Evolutionary conservation across 352 stramenopile genomes (phyloP), one percentile per base, ranked within the genome.

Genomic region (Pythium rhizo-oryzae): DNA sequence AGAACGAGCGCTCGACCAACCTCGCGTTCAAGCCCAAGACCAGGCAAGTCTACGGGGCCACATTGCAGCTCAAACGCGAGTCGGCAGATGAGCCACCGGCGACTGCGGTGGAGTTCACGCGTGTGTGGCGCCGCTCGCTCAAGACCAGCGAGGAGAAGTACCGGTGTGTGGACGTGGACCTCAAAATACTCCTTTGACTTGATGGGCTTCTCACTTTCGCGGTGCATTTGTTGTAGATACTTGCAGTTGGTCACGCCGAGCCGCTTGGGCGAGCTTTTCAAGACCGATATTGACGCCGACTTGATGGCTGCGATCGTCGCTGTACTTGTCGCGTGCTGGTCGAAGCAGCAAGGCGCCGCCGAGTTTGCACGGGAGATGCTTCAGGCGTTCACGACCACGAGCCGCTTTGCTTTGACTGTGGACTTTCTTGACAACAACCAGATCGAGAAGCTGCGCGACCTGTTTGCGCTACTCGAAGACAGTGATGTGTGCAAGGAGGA

Each of bases 351-450:
- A 1, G 50, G 59, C 1, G 24, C 57, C 24, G 24, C 75, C 18
- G 71, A n/a, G 1, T 93, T 94, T 60, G 70, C 77, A 15, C 25
- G 79, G 25, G 67, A 72, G 1, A 70, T 64, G 2, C 63, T 94
- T 11, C 43, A 79, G 4, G 76, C 80, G 3, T 65, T 94, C 9
- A 75, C 74, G 0, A 70, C 64, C 54, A 92, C 78, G 5, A 53
- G 59, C 33, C 76, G 88, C 16, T 87, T 94, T 55, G 70, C 75
- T 21, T 72, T 96, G 23, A 83, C 83, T 30, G 58, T 93, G 0
- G 76, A 89, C 18, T 94, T 96, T 57, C 73, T 93, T 11, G 82
- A 91, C 59, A 86, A 85, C 52, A 84, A 85, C 43, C 83, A 96
- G 59, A 64, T 70, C 12, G 77, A 89, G 44, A 79, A 69, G 35